Evolutionary conservation across 2,329 filamentous ascomycete species (phyloP).

Genomic region (Aspergillus fischeri): DNA sequence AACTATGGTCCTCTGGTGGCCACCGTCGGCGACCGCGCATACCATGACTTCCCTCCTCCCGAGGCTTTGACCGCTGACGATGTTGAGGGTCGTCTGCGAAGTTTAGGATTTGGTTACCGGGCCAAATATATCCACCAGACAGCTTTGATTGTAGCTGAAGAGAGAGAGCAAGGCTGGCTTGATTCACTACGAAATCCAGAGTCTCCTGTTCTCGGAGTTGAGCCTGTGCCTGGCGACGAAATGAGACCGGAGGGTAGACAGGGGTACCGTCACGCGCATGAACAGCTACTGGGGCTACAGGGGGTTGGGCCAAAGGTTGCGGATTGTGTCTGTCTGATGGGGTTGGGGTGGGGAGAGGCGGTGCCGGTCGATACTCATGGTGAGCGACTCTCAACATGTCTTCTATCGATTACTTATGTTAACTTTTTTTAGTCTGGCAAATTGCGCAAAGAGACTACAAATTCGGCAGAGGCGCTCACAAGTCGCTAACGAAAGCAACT

Average conservation of each 20-base stretch:
- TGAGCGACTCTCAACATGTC: slow-evolving; percentile 23
- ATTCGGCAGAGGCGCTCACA: slow-evolving; percentile 77
- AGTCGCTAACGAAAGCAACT: slow-evolving; percentile 80
- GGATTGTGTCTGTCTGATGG: slow-evolving; percentile 95
- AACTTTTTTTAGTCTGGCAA: slow-evolving; percentile 70
- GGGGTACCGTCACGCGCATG: slow-evolving; percentile 76
- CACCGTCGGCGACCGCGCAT: slow-evolving; percentile 63
- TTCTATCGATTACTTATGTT: not conserved
- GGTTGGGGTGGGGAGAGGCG: slow-evolving; percentile 89
- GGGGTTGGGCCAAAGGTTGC: slow-evolving; percentile 96
- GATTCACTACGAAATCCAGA: slow-evolving; percentile 73
- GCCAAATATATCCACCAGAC: slow-evolving; percentile 90
- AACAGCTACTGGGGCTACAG: slow-evolving; percentile 70
- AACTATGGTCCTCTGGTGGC: slow-evolving; percentile 79
- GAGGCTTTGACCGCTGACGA: slow-evolving; percentile 64
- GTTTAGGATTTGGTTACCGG: slow-evolving; percentile 88
- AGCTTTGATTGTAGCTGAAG: slow-evolving; percentile 65
- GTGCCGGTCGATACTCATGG: slow-evolving; percentile 93
- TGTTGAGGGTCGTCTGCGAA: slow-evolving; percentile 76
- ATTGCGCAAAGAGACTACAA: slow-evolving; percentile 95
- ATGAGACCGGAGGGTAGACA: slow-evolving; percentile 51
- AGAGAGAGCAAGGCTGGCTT: slow-evolving; percentile 71
- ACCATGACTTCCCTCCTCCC: slow-evolving; percentile 83
- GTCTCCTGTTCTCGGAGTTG: slow-evolving; percentile 55
- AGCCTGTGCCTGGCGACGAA: slow-evolving; percentile 42